phyloP scores from a whole-genome alignment of 495 filamentous ascomycete species.

The Podospora comata region DNA sequence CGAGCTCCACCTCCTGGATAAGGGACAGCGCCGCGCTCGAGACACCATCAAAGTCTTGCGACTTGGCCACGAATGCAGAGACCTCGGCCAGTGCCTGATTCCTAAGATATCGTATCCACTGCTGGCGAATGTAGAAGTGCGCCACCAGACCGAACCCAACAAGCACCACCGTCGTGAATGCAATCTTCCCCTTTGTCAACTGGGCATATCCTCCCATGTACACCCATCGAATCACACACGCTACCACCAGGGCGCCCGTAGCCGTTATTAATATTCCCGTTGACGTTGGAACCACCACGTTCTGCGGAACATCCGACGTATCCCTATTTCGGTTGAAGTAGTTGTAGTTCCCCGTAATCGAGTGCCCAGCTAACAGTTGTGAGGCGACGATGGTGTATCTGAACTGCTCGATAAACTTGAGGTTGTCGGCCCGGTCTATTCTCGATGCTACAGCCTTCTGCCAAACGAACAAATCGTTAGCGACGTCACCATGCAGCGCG shows the following conservation, averaged over 20 bases:
- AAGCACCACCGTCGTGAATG: slow-evolving; percentile 56
- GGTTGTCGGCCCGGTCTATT: slow-evolving; percentile 77
- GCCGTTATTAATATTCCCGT: slow-evolving; percentile 48
- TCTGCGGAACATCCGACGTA: slow-evolving; percentile 4
- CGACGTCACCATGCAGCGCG: neutral
- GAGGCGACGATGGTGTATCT: slow-evolving; percentile 94
- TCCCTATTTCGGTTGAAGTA: slow-evolving; percentile 19
- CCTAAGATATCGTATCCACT: slow-evolving; percentile 80
- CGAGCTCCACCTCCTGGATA: slow-evolving; percentile 94
- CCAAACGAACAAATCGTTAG: slow-evolving; percentile 15
- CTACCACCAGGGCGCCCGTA: slow-evolving; percentile 63
- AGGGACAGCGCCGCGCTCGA: slow-evolving; percentile 76
- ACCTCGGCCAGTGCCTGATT: slow-evolving; percentile 72
- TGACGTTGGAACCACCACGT: slow-evolving; percentile 25
- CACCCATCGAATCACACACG: slow-evolving; percentile 70
- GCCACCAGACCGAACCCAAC: slow-evolving; percentile 54
- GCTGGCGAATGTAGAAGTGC: slow-evolving; percentile 72
- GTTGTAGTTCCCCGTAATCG: slow-evolving; percentile 29
- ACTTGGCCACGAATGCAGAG: slow-evolving; percentile 65
- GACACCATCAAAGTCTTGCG: slow-evolving; percentile 80
- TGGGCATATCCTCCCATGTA: slow-evolving; percentile 44
- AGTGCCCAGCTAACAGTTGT: slow-evolving; percentile 75
- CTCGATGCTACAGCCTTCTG: slow-evolving; percentile 64
- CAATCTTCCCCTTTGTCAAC: slow-evolving; percentile 53
- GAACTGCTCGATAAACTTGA: slow-evolving; percentile 89